Percentiles rank a stretch among this genome's conserved stretches.
Evolutionary conservation across 1,284 basidiomycete species (phyloP).

Genomic region (Microstroma glucosiphilum): DNA sequence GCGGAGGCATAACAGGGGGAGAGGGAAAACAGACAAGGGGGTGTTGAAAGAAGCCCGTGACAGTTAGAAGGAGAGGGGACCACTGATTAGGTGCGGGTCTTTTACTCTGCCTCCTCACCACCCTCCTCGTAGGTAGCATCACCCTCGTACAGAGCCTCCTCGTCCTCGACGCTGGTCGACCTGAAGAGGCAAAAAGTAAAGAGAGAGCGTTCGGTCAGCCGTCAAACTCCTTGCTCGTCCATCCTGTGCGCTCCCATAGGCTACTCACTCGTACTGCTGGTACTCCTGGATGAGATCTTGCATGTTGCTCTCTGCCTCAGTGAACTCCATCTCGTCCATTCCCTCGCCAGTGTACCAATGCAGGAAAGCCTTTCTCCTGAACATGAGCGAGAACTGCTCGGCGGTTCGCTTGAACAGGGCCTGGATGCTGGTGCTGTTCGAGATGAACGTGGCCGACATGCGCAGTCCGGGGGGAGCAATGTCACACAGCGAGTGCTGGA

Average conservation of each 20-base stretch:
- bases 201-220: too few species aligned
- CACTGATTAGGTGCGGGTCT: too few species aligned
- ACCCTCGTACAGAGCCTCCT: constrained; percentile 11
- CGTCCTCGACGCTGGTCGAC: not conserved
- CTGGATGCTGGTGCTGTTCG: constrained; percentile 50
- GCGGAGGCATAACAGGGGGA: too few species aligned
- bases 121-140: constrained; percentile 13
- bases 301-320: constrained; percentile 51
- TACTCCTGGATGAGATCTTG: constrained; percentile 53
- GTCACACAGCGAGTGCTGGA: constrained; percentile 49
- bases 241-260: constrained; percentile 9
- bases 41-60: too few species aligned
- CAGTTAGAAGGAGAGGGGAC: too few species aligned
- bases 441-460: constrained; percentile 51
- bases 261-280: constrained; percentile 42
- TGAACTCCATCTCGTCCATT: constrained; percentile 53
- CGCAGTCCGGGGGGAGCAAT: constrained; percentile 47
- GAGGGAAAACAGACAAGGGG: too few species aligned
- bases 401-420: constrained; percentile 44
- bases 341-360: constrained; percentile 53
- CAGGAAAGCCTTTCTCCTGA: constrained; percentile 52
- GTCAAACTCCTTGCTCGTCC: too few species aligned
- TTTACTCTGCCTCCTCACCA: constrained; percentile 8
- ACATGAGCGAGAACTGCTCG: constrained; percentile 49
- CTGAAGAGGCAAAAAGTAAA: too few species aligned